Percentiles rank a stretch among this genome's conserved stretches.
Conservation (phyloP, 352 stramenopile species). For the Globisporangium takayamanum region DNA sequence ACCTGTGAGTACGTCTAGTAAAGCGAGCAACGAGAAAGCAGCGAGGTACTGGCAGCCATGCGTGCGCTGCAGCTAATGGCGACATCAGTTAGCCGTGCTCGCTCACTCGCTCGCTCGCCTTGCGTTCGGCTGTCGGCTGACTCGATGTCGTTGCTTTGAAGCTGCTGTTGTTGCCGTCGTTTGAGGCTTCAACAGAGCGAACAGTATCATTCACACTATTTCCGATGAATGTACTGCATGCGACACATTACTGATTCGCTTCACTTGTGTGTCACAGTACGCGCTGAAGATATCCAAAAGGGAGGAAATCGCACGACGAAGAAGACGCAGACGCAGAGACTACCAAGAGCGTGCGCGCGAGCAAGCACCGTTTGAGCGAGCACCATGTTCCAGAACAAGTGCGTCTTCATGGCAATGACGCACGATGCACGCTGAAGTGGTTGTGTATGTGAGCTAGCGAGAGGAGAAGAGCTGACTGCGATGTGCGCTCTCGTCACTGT, state of each 20-base stretch:
- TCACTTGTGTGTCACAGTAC: not conserved
- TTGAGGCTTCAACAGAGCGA: not conserved
- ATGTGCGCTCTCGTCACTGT: not conserved
- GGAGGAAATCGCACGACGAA: constrained; percentile 17
- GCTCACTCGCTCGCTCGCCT: not conserved
- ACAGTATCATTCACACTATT: not conserved
- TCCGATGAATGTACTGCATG: not conserved
- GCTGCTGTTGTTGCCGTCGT: no score
- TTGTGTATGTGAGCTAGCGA: not conserved
- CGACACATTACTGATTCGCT: not conserved
- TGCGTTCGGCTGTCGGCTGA: no score
- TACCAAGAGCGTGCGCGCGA: no score
- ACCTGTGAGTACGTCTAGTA: no score
- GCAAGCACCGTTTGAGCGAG: constrained; percentile 3
- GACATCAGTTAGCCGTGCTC: no score
- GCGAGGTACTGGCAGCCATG: no score
- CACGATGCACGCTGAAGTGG: not conserved
- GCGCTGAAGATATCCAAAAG: constrained; percentile 26
- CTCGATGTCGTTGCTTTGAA: no score
- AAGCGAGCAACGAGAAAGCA: no score
- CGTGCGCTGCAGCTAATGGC: no score
- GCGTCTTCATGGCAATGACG: not conserved
- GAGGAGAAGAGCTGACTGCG: not conserved
- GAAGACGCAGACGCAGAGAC: no score
- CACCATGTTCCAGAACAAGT: constrained; percentile 67